Base-by-base conservation (phyloP, 2,329 filamentous ascomycete genomes). In the Epicoccum nigrum region DNA sequence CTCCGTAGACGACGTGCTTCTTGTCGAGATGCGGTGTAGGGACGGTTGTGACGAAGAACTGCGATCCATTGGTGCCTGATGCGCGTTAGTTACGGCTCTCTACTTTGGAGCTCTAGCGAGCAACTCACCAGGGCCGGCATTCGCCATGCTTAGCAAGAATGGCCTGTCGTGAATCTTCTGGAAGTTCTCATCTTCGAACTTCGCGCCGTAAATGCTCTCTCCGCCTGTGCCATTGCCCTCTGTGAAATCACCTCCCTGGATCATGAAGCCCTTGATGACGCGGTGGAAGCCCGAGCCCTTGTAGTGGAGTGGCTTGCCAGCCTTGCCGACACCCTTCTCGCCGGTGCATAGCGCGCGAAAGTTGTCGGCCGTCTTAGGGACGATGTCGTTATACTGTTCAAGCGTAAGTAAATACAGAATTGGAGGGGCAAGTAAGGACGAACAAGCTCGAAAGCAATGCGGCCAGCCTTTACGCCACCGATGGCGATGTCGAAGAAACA, bases 231-330 rank as follows among this genome's bases (percentile, higher is more conserved):
- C 94, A 72, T 97, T 93, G 72, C 91, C 91, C 47, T 85, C 87
- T 40, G 93, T 99, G 75, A 99, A 99, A 76, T 97, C 94, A 76
- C 94, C 93, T 70, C 94, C 93, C 79, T 97, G 89, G 69, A 97
- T 94, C 93, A 99, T 97, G 78, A 99, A 99, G 68, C 90, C 85
- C 82, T 97, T 97, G 80, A 99, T 99, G 59, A 99, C 89, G 43
- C 93, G 89, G 81, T 99, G 93, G 82, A 99, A 97, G 64, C 79
- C 81, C 55, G 90, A 95, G 63, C 90, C 83, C 81, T 97, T 97
- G 85, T 91, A 99, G 80, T 90, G 89, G 45, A 99, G 83, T 37
- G 88, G 88, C 77, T 92, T 92, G 72, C 92, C 92, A 23, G 84
- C 77, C 72, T 90, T 89, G 62, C 91, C 90, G 19, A 83, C 65